Evolutionary conservation across 345 rosid genomes (phyloP).

Genomic region (Balakata baccata): DNA sequence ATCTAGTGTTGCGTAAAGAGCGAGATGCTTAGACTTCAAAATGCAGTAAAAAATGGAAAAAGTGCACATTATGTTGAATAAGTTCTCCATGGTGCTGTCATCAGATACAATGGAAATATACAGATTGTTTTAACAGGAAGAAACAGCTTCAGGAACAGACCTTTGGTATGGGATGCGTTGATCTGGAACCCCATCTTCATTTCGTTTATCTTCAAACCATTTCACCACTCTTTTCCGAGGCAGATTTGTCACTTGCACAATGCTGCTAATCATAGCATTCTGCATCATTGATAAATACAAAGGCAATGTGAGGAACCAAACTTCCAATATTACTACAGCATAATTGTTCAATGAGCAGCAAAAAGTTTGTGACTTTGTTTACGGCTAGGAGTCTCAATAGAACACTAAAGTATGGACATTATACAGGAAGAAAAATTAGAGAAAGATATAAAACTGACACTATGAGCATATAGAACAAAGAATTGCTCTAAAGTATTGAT

Average conservation of each 20-base stretch:
- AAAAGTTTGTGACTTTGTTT: neutral
- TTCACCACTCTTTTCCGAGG: constrained; percentile 71
- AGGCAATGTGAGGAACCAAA: constrained; percentile 12
- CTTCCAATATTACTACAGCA: neutral
- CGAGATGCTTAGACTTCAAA: neutral
- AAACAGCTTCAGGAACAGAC: constrained; percentile 38
- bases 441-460: neutral
- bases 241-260: constrained; percentile 79
- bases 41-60: neutral
- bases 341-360: neutral
- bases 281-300: constrained; percentile 32
- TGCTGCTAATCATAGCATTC: constrained; percentile 87
- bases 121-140: constrained; percentile 22
- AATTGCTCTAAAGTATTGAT: neutral
- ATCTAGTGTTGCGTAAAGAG: neutral
- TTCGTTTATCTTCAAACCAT: constrained; percentile 88
- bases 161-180: constrained; percentile 51
- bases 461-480: neutral
- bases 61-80: neutral
- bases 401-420: neutral
- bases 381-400: neutral
- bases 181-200: constrained; percentile 66
- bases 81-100: neutral
- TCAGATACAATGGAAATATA: constrained; percentile 10
- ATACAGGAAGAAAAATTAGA: neutral